Conservation (phyloP, 139 green algal species). For the Astrephomene gubernaculifera region DNA sequence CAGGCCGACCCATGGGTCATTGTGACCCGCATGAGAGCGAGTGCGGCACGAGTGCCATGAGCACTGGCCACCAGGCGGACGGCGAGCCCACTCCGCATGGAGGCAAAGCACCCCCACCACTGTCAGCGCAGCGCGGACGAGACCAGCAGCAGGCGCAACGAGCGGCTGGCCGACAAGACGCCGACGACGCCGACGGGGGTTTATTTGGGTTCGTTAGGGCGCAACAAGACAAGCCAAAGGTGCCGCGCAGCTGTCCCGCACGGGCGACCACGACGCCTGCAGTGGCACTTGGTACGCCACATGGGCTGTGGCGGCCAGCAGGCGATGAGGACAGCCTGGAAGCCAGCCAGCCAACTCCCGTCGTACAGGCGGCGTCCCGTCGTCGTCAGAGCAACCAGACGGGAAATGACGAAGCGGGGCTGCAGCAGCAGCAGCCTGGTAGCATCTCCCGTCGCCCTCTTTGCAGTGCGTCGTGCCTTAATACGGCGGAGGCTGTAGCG, state of each 20-base stretch:
- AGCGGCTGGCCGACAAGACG: no score
- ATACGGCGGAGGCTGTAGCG: background rate
- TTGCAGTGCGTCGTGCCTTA: no score
- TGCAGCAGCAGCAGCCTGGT: background rate
- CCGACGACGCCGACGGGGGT: no score
- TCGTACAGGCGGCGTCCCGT: background rate
- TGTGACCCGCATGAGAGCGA: background rate
- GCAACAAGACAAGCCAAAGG: no score
- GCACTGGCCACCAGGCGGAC: background rate
- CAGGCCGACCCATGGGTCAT: background rate
- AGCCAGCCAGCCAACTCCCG: background rate
- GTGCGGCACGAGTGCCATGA: slow-evolving; percentile 1
- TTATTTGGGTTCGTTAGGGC: no score
- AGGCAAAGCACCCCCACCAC: background rate
- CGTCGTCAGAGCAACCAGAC: background rate
- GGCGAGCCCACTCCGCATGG: background rate
- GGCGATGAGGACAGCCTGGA: background rate
- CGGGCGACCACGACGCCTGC: no score
- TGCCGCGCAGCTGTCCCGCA: no score
- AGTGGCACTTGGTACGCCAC: background rate
- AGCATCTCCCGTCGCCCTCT: background rate
- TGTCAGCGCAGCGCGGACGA: background rate
- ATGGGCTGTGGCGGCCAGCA: background rate
- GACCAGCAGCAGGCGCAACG: background rate
- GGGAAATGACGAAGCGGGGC: background rate